Base-by-base conservation (phyloP, 768 basidiomycete species). In the Artomyces pyxidatus region DNA sequence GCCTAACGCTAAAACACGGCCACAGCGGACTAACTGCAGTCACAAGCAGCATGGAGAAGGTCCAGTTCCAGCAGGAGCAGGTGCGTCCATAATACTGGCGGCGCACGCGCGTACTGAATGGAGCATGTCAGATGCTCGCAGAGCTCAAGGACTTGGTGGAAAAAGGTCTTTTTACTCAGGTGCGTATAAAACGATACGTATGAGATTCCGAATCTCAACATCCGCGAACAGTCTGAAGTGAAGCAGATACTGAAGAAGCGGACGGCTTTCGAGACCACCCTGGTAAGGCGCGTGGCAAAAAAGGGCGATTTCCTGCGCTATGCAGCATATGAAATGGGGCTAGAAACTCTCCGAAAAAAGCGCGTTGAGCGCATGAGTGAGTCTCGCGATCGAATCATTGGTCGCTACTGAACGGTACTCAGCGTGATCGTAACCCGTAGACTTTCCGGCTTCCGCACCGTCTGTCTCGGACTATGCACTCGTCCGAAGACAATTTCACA, bases 1-100 rank as follows among this genome's bases (percentile, higher is more conserved):
- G n/a, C n/a, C n/a, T n/a, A n/a, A n/a, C n/a, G n/a, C n/a, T n/a
- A n/a, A n/a, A n/a, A n/a, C n/a, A n/a, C n/a, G n/a, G n/a, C n/a
- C n/a, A n/a, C n/a, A n/a, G n/a, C n/a, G n/a, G n/a, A n/a, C n/a
- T n/a, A n/a, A n/a, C n/a, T n/a, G n/a, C n/a, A n/a, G n/a, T n/a
- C n/a, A n/a, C n/a, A n/a, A n/a, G n/a, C 52, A 54, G 21, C 38
- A 94, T 97, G 93, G 93, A 97, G 75, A 78, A 89, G 56, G 92
- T 95, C 0, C 87, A 95, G 51, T 94, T 85, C 59, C 83, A 94
- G 67, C 88, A 94, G 66, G 92, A 95, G 81, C 85, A 88, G 81
- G 83, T 77, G 48, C 48, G 23, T 46, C 41, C 6, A 6, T 35
- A 28, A 3, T 7, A 8, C 17, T 29, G 30, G 14, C 32, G 6